phyloP scores from a whole-genome alignment of 2,329 filamentous ascomycete species.

The Stachybotrys elegans region DNA sequence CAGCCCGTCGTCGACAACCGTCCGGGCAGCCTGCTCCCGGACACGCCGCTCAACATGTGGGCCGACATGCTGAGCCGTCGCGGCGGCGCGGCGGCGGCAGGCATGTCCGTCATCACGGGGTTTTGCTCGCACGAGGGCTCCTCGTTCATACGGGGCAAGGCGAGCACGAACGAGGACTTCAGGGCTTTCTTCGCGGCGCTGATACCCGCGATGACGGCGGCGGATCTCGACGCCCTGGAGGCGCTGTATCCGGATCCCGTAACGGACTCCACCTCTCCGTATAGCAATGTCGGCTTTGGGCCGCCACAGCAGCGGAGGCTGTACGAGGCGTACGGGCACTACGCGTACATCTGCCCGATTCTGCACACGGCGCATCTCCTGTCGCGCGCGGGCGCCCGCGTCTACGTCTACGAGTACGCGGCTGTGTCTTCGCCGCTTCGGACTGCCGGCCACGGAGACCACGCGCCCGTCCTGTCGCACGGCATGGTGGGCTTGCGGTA shows the following conservation, averaged over 20 bases:
- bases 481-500: constrained; percentile 28
- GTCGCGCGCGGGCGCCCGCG: constrained; percentile 21
- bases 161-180: constrained; percentile 47
- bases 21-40: constrained; percentile 1
- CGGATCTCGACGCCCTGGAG: constrained; percentile 52
- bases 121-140: constrained; percentile 68
- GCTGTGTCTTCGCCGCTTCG: constrained; percentile 31
- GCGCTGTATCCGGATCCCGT: constrained; percentile 58
- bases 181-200: constrained; percentile 55
- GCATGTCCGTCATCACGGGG: constrained; percentile 52
- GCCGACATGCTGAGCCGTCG: constrained; percentile 26
- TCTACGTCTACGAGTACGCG: constrained; percentile 58
- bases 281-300: constrained; percentile 30
- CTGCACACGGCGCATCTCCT: constrained; percentile 50
- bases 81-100: neutral
- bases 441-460: constrained; percentile 43
- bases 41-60: constrained; percentile 56
- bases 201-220: constrained; percentile 48
- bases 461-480: constrained; percentile 37
- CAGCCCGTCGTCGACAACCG: constrained; percentile 54
- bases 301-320: constrained; percentile 53
- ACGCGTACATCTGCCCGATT: constrained; percentile 60
- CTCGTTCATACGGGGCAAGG: constrained; percentile 51
- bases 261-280: constrained; percentile 31
- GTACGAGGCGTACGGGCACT: constrained; percentile 58